Evolutionary conservation across 768 basidiomycete genomes (phyloP).

Genomic region (Mycena kentingensis): DNA sequence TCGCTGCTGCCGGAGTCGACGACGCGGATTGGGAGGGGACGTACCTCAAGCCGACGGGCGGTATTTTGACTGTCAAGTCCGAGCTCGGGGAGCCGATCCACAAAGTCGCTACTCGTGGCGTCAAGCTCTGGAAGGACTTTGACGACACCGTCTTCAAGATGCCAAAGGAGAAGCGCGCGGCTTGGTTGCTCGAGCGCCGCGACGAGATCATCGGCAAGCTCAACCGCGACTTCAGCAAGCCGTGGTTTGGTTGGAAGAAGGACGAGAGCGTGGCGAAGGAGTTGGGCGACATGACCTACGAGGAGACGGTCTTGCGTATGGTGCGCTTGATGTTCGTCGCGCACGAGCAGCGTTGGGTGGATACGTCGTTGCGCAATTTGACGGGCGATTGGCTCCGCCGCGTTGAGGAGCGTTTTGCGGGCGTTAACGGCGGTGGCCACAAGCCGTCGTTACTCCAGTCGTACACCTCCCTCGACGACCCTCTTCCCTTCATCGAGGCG

Average conservation of each 20-base stretch:
- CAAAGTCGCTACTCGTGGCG: constrained; percentile 95
- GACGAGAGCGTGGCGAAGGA: constrained; percentile 82
- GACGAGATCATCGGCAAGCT: constrained; percentile 89
- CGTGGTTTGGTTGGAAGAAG: constrained; percentile 98
- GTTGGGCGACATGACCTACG: constrained; percentile 96
- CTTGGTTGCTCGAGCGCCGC: constrained; percentile 85
- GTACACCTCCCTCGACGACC: constrained; percentile 83
- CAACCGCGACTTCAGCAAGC: constrained; percentile 95
- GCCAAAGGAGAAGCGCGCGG: constrained; percentile 90
- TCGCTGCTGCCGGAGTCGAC: constrained; percentile 88
- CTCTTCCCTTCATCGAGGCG: constrained; percentile 67
- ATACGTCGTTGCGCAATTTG: constrained; percentile 86
- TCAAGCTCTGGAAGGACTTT: constrained; percentile 99
- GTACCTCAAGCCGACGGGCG: constrained; percentile 91
- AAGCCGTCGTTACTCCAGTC: constrained; percentile 87
- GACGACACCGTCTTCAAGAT: constrained; percentile 95
- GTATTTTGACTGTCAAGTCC: constrained; percentile 94
- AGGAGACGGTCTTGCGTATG: constrained; percentile 91
- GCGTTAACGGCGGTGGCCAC: constrained; percentile 70
- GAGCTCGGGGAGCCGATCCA: constrained; percentile 99
- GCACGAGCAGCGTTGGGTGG: constrained; percentile 93
- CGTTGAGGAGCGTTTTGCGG: constrained; percentile 92
- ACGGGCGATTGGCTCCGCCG: constrained; percentile 97
- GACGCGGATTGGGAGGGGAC: constrained; percentile 94
- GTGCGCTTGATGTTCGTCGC: constrained; percentile 91